Conservation (phyloP, 257 asterid species). For the Solanum dulcamara region DNA sequence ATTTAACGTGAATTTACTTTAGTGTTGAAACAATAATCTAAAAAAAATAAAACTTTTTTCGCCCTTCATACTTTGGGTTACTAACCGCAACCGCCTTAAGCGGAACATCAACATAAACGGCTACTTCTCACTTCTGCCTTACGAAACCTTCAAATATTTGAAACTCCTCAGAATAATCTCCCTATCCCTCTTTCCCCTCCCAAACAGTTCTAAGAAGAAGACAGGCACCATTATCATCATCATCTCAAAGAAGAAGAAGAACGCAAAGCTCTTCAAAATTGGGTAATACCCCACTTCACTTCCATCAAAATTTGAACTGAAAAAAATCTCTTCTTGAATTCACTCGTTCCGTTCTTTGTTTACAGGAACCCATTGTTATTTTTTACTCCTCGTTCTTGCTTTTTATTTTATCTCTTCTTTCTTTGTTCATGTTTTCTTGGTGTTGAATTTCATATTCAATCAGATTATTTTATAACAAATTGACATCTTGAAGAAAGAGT, state of each 20-base stretch:
- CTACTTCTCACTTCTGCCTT: slow-evolving; percentile 7
- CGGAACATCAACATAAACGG: slow-evolving; percentile 44
- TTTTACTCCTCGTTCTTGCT: too few relatives aligned
- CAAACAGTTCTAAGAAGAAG: neutral
- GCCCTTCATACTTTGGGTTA: neutral
- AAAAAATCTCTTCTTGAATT: neutral
- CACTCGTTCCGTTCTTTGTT: neutral
- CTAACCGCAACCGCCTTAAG: slow-evolving; percentile 19
- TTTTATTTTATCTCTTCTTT: neutral
- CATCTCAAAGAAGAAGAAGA: neutral
- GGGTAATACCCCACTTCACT: neutral
- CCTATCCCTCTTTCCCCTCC: neutral
- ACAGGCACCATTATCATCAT: neutral
- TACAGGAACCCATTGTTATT: too few relatives aligned
- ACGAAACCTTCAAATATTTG: slow-evolving; percentile 26
- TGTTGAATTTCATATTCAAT: neutral
- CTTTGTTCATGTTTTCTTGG: neutral
- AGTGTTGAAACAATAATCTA: neutral
- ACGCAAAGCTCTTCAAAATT: neutral
- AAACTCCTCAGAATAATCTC: slow-evolving; percentile 7
- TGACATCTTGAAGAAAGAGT: neutral
- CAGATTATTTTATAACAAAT: neutral
- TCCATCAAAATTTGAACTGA: neutral
- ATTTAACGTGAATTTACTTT: neutral
- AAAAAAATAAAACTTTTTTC: neutral